Conservation (phyloP, 305 asterid species). For the Fraxinus sp. region DNA sequence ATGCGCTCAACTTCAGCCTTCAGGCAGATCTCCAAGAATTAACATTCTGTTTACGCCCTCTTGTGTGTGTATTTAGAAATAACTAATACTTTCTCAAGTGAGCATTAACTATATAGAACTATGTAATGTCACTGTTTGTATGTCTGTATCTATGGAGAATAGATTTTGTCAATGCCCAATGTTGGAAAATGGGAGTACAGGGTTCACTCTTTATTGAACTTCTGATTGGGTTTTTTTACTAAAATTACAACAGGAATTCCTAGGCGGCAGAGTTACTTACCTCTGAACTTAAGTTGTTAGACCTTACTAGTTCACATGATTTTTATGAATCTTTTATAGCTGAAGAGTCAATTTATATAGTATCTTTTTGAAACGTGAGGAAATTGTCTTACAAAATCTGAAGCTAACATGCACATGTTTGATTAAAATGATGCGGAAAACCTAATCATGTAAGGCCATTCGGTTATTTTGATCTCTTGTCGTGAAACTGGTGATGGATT, state of each 20-base stretch:
- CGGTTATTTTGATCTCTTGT: constrained; percentile 44
- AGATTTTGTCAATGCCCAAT: background rate
- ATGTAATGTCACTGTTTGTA: background rate
- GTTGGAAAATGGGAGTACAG: background rate
- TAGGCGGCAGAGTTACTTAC: background rate
- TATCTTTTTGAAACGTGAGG: background rate
- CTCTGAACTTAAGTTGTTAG: background rate
- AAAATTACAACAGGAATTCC: background rate
- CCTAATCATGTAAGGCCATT: constrained; percentile 1
- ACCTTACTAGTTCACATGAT: background rate
- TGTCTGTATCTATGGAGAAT: background rate
- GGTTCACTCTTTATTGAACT: background rate
- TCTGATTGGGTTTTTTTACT: background rate
- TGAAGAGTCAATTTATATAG: background rate
- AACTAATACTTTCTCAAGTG: background rate
- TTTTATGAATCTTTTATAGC: background rate
- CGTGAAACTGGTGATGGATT: constrained; percentile 47
- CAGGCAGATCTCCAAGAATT: background rate
- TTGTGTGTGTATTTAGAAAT: background rate
- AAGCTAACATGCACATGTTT: background rate
- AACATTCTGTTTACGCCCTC: background rate
- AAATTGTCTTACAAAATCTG: constrained; percentile 12
- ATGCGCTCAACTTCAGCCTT: background rate
- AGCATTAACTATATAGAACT: background rate
- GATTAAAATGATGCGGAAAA: background rate